Evolutionary conservation across 169 alveolate genomes (phyloP).

Genomic region (Eimeria necatrix): DNA sequence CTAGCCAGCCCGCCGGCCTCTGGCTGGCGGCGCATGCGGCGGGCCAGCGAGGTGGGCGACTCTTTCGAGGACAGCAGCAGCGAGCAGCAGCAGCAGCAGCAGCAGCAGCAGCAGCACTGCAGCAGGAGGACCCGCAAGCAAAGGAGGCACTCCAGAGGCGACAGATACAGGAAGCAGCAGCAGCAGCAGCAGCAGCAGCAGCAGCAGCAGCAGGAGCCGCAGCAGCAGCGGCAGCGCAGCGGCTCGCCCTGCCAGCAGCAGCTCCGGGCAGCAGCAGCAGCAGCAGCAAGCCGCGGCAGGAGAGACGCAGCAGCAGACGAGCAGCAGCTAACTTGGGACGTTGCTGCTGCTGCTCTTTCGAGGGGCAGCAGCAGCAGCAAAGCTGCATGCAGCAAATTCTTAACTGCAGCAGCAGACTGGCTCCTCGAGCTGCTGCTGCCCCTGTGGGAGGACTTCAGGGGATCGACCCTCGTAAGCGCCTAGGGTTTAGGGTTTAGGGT

Average conservation of each 20-base stretch:
- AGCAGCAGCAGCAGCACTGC: not conserved
- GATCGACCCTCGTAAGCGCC: not conserved
- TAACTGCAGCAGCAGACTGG: not conserved
- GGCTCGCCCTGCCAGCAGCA: no score
- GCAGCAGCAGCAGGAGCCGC: not conserved
- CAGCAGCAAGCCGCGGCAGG: no score
- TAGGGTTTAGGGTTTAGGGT: not conserved
- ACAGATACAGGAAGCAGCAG: no score
- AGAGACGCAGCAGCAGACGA: not conserved
- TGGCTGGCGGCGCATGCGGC: not conserved
- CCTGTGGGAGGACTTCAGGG: constrained; percentile 10
- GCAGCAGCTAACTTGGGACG: not conserved
- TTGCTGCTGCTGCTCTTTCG: not conserved
- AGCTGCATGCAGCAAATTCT: not conserved
- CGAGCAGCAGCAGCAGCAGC: not conserved
- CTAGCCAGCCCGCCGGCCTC: no score
- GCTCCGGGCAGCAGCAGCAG: no score
- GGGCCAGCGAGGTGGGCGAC: not conserved
- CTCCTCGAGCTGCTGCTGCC: constrained; percentile 5
- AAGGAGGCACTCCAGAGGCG: no score
- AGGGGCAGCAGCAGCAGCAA: not conserved
- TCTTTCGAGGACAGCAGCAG: not conserved
- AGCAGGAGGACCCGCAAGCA: not conserved
- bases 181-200: not conserved
- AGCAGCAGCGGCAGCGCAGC: not conserved